Conservation (phyloP, 2,329 filamentous ascomycete species). For the Penicillium sp. region DNA sequence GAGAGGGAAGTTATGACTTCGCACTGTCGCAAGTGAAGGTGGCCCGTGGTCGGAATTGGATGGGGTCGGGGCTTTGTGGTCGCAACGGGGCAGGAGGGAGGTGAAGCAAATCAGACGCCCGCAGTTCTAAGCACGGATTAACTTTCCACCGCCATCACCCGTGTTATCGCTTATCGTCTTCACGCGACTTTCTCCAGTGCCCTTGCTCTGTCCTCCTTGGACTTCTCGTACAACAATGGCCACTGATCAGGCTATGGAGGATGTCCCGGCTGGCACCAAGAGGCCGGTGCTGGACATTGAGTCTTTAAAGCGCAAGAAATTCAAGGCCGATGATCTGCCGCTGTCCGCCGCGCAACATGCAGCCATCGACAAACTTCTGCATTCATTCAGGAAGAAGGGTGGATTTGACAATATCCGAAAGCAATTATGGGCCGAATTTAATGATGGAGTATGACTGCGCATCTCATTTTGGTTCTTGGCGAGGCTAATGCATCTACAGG, state of each 20-base stretch:
- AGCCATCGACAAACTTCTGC: constrained; percentile 59
- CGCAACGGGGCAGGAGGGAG: constrained; percentile 27
- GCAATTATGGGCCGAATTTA: constrained; percentile 59
- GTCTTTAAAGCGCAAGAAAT: constrained; percentile 45
- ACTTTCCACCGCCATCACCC: constrained; percentile 10
- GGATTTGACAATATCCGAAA: constrained; percentile 63
- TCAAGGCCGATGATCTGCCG: constrained; percentile 61
- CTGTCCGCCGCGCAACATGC: constrained; percentile 57
- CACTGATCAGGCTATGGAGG: constrained; percentile 32
- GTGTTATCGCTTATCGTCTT: constrained; percentile 22
- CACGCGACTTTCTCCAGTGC: constrained; percentile 17
- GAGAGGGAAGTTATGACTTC: constrained; percentile 1
- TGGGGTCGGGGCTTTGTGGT: constrained; percentile 23
- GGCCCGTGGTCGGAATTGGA: constrained; percentile 15
- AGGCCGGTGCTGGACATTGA: constrained; percentile 34
- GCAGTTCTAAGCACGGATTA: constrained; percentile 34
- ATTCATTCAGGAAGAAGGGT: constrained; percentile 66
- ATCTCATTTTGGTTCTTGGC: constrained; percentile 2
- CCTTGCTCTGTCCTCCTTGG: constrained; percentile 16
- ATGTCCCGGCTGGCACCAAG: constrained; percentile 29
- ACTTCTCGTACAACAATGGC: constrained; percentile 28
- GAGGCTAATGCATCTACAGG: constrained; percentile 35
- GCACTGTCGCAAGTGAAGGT: constrained; percentile 12
- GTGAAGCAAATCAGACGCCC: constrained; percentile 37
- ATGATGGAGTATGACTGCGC: constrained; percentile 47